phyloP scores from a whole-genome alignment of 2,329 filamentous ascomycete genomes.

The Neonectria ditissima region DNA sequence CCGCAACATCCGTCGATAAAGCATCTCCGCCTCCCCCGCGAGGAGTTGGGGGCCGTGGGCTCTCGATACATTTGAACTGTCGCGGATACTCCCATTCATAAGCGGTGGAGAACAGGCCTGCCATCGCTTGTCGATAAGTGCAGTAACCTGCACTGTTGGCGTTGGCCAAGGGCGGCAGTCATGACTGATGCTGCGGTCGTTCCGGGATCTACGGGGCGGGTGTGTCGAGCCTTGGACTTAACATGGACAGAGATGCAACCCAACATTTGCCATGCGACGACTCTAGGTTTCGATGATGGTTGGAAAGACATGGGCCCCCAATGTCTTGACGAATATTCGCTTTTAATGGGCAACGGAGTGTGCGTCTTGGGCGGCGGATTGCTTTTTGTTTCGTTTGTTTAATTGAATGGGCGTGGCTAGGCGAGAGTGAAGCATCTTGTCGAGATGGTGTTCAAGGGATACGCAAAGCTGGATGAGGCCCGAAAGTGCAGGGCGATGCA shows the following conservation, averaged over 20 bases:
- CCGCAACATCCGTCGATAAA: slow-evolving; percentile 6
- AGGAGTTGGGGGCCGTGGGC: background rate
- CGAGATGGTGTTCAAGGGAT: slow-evolving; percentile 12
- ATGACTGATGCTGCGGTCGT: background rate
- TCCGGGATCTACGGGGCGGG: slow-evolving; percentile 15
- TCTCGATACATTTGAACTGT: background rate
- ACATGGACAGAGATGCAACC: slow-evolving; percentile 14
- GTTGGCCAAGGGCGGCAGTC: background rate
- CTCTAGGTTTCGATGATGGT: slow-evolving; percentile 11
- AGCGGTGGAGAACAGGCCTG: background rate
- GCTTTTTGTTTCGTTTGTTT: slow-evolving; percentile 23
- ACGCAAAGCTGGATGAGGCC: background rate
- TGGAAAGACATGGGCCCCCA: slow-evolving; percentile 1
- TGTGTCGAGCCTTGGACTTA: slow-evolving; percentile 23
- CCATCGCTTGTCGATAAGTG: background rate
- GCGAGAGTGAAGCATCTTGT: slow-evolving; percentile 5
- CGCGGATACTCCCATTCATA: background rate
- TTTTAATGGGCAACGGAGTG: slow-evolving; percentile 15
- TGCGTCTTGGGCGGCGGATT: slow-evolving; percentile 18
- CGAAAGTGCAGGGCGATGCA: slow-evolving; percentile 5
- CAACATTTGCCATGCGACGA: slow-evolving; percentile 12
- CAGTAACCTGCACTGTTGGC: background rate
- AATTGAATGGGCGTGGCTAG: slow-evolving; percentile 13
- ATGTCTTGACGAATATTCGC: slow-evolving; percentile 13
- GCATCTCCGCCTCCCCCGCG: slow-evolving; percentile 4